Evolutionary conservation across 2,329 filamentous ascomycete species (phyloP).

Genomic region (Colletotrichum sp.): DNA sequence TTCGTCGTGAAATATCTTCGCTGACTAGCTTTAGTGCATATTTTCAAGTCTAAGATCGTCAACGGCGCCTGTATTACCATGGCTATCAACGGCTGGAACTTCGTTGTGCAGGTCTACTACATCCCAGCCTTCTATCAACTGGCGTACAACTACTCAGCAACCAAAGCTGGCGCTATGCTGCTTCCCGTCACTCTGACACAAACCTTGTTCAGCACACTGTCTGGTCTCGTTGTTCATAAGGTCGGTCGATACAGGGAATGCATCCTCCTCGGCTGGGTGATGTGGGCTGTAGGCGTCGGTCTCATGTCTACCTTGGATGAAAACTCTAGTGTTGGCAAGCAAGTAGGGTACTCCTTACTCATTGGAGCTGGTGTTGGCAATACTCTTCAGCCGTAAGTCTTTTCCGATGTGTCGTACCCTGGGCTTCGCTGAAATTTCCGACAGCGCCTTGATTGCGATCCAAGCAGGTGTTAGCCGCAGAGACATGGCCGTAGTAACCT

Average conservation of each 20-base stretch:
- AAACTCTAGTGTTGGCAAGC: constrained; percentile 52
- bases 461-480: constrained; percentile 58
- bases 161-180: constrained; percentile 45
- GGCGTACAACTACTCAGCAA: constrained; percentile 46
- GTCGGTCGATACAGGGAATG: constrained; percentile 56
- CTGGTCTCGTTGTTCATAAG: constrained; percentile 58
- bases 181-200: constrained; percentile 48
- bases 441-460: constrained; percentile 54
- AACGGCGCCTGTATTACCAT: constrained; percentile 61
- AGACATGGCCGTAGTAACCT: constrained; percentile 49
- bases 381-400: constrained; percentile 51
- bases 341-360: constrained; percentile 58
- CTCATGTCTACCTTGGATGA: constrained; percentile 57
- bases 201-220: constrained; percentile 51
- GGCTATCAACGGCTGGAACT: constrained; percentile 65
- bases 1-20: constrained; percentile 11
- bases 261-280: constrained; percentile 57
- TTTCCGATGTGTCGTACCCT: background rate
- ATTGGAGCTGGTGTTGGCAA: constrained; percentile 58
- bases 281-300: constrained; percentile 57
- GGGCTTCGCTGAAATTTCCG: background rate
- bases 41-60: constrained; percentile 58
- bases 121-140: constrained; percentile 52
- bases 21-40: constrained; percentile 44
- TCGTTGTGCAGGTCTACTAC: constrained; percentile 59